These are phyloP conservation scores for Puccinellia tenuiflora DNA, from an alignment of 176 grass and related monocot genomes.

Conservation along the genomic window DNA sequence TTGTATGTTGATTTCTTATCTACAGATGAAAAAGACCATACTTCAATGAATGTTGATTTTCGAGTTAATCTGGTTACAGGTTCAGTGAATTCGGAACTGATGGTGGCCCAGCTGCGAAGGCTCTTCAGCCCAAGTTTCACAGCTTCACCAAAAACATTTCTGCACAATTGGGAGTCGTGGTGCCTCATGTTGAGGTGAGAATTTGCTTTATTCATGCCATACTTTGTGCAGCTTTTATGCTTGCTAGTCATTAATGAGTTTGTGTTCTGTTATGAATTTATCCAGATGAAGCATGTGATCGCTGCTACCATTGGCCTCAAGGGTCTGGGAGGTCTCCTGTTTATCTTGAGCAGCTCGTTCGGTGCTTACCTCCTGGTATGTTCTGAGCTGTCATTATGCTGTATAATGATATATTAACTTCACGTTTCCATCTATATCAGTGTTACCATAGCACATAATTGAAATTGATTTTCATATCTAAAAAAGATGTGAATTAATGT, in stretches of 20 bases:
- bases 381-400: neutral
- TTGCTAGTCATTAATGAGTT: neutral
- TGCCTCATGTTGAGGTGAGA: slow-evolving; percentile 69
- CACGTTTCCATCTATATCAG: neutral
- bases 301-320: slow-evolving; percentile 66
- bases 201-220: slow-evolving; percentile 1
- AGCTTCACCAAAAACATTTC: slow-evolving; percentile 57
- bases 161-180: slow-evolving; percentile 50
- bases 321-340: slow-evolving; percentile 84
- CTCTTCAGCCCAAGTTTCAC: slow-evolving; percentile 60
- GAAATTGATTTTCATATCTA: neutral
- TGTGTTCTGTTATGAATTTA: slow-evolving; percentile 17
- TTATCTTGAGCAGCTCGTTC: slow-evolving; percentile 80
- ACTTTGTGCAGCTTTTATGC: neutral
- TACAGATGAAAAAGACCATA: too few species aligned
- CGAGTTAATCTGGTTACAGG: neutral
- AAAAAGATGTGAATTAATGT: neutral
- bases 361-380: slow-evolving; percentile 85
- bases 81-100: slow-evolving; percentile 8
- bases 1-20: too few species aligned
- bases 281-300: slow-evolving; percentile 78
- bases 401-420: neutral
- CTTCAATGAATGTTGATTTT: neutral
- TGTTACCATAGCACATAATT: neutral
- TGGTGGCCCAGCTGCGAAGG: slow-evolving; percentile 87